phyloP scores from a whole-genome alignment of 169 alveolate genomes.

The Eimeria praecox region DNA sequence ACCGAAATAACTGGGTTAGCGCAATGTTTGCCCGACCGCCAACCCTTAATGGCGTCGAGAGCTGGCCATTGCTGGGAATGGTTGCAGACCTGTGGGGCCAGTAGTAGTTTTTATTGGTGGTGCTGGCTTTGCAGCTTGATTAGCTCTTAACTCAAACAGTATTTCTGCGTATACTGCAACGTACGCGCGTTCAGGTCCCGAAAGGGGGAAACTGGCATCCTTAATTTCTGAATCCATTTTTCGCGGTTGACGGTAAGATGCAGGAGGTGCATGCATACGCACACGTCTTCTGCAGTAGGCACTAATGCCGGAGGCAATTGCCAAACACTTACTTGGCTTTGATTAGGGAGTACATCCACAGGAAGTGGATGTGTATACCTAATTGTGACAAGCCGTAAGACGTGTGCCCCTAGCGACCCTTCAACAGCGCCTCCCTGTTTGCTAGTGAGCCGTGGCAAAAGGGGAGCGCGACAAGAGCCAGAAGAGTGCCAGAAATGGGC shows the following conservation, averaged over 20 bases:
- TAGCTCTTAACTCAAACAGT: too few relatives aligned
- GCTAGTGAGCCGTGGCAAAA: background rate
- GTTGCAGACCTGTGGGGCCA: background rate
- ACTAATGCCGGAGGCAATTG: background rate
- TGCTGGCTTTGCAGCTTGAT: background rate
- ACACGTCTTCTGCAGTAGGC: background rate
- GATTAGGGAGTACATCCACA: background rate
- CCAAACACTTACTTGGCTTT: background rate
- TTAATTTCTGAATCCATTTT: too few relatives aligned
- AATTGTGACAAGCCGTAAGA: background rate
- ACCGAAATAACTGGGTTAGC: background rate
- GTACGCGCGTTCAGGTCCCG: too few relatives aligned
- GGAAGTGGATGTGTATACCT: background rate
- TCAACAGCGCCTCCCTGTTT: background rate
- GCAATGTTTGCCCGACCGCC: background rate
- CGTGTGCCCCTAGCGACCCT: background rate
- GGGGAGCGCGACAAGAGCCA: background rate
- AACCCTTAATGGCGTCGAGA: background rate
- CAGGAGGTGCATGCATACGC: background rate
- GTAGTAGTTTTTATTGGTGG: background rate
- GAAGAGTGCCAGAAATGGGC: background rate
- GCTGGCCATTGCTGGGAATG: background rate
- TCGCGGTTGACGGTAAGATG: too few relatives aligned
- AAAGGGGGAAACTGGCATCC: background rate
- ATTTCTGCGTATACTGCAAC: background rate